A percentile compares a stretch with the other conserved stretches of the same genome.
Evolutionary conservation across 768 basidiomycete species (phyloP).

Genomic region (Calocybe gangraenosa): DNA sequence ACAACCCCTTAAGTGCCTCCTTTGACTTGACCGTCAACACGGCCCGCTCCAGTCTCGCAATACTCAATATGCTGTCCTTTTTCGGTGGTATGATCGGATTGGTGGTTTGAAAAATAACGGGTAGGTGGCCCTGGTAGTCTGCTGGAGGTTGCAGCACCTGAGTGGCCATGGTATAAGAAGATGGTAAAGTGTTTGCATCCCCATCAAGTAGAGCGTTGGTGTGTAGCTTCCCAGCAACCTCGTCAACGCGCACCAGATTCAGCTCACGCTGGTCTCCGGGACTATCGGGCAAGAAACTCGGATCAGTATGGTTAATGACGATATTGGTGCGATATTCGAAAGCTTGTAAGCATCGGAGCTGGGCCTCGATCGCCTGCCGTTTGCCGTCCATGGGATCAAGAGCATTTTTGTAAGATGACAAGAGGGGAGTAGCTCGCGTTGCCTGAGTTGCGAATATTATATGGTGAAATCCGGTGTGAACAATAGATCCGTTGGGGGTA

Average conservation of each 20-base stretch:
- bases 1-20: slow-evolving; percentile 44
- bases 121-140: slow-evolving; percentile 27
- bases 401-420: slow-evolving; percentile 41
- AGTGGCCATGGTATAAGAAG: slow-evolving; percentile 66
- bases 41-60: slow-evolving; percentile 60
- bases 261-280: slow-evolving; percentile 54
- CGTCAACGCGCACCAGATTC: slow-evolving; percentile 45
- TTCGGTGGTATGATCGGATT: slow-evolving; percentile 60
- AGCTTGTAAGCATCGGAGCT: slow-evolving; percentile 43
- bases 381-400: slow-evolving; percentile 24
- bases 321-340: slow-evolving; percentile 55
- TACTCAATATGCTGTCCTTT: slow-evolving; percentile 45
- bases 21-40: slow-evolving; percentile 50
- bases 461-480: slow-evolving; percentile 53
- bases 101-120: slow-evolving; percentile 63
- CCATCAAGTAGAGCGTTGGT: slow-evolving; percentile 4
- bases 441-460: slow-evolving; percentile 76
- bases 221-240: slow-evolving; percentile 3
- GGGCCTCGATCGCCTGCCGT: slow-evolving; percentile 29
- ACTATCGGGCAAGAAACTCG: slow-evolving; percentile 48
- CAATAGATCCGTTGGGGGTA: slow-evolving; percentile 21
- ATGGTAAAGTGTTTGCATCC: slow-evolving; percentile 28
- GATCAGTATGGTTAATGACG: slow-evolving; percentile 71
- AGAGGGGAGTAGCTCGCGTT: slow-evolving; percentile 50
- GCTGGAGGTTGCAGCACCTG: slow-evolving; percentile 46